Evolutionary conservation across 495 filamentous ascomycete genomes (phyloP).

Genomic region (Talaromyces trachyspermus): DNA sequence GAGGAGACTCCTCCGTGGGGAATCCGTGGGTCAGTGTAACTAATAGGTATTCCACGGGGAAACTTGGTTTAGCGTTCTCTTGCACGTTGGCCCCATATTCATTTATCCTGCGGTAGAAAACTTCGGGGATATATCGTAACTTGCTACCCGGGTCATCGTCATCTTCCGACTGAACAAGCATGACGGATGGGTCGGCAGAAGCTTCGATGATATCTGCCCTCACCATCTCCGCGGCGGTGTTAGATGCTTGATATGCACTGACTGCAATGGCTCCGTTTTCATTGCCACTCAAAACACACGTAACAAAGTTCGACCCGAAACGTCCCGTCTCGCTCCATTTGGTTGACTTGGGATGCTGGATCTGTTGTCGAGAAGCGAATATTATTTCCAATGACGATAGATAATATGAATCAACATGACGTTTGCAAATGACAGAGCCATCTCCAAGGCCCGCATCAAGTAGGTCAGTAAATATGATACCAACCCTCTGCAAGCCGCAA

Average conservation of each 20-base stretch:
- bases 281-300: conserved; percentile 88
- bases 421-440: conserved; percentile 85
- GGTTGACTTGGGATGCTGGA: conserved; percentile 77
- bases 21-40: conserved; percentile 97
- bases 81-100: conserved; percentile 95
- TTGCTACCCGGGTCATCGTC: conserved; percentile 63
- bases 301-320: conserved; percentile 96
- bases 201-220: conserved; percentile 91
- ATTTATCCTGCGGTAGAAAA: conserved; percentile 93
- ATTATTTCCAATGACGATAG: conserved; percentile 87
- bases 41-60: conserved; percentile 93
- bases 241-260: conserved; percentile 88
- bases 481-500: conserved; percentile 85
- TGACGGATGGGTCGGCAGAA: conserved; percentile 82
- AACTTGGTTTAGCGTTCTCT: conserved; percentile 92
- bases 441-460: conserved; percentile 73
- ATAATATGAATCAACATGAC: conserved; percentile 91
- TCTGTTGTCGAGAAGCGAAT: conserved; percentile 82
- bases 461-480: conserved; percentile 93
- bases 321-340: conserved; percentile 96
- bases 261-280: conserved; percentile 82
- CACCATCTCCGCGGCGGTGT: conserved; percentile 94
- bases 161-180: conserved; percentile 92
- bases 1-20: conserved; percentile 66
- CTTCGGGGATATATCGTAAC: conserved; percentile 89